Conservation (phyloP, 2,329 filamentous ascomycete genomes). For the Helminthosporium solani region DNA sequence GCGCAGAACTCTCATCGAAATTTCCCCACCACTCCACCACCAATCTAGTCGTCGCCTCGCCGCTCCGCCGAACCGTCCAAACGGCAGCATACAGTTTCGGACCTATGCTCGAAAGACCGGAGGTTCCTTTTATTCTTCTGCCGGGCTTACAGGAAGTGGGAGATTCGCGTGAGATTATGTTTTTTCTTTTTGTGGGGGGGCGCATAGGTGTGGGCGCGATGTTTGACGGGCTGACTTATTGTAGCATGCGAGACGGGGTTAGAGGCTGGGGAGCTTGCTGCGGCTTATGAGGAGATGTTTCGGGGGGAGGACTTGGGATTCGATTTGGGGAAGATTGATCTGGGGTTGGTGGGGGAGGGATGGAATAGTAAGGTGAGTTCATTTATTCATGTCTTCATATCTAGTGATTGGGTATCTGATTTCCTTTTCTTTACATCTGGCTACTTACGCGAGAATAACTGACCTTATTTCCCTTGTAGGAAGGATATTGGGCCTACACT, state of each 20-base stretch:
- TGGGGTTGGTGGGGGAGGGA: slow-evolving; percentile 59
- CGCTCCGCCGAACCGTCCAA: slow-evolving; percentile 76
- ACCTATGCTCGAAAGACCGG: slow-evolving; percentile 40
- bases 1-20: slow-evolving; percentile 58
- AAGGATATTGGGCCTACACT: slow-evolving; percentile 35
- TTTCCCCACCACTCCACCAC: slow-evolving; percentile 64
- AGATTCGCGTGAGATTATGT: too few relatives aligned
- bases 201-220: too few relatives aligned
- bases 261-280: slow-evolving; percentile 50
- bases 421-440: too few relatives aligned
- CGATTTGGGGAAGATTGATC: slow-evolving; percentile 56
- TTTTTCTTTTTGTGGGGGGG: too few relatives aligned
- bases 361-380: slow-evolving; percentile 69
- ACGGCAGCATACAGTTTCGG: slow-evolving; percentile 73
- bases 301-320: slow-evolving; percentile 51
- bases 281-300: slow-evolving; percentile 24
- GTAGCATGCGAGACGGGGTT: slow-evolving; percentile 74
- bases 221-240: too few relatives aligned
- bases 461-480: too few relatives aligned
- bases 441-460: too few relatives aligned
- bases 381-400: too few relatives aligned
- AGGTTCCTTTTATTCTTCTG: slow-evolving; percentile 59
- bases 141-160: slow-evolving; percentile 80
- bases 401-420: too few relatives aligned
- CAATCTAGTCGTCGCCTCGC: slow-evolving; percentile 73